phyloP scores from a whole-genome alignment of 768 basidiomycete genomes.

The Amanita exitialis region DNA sequence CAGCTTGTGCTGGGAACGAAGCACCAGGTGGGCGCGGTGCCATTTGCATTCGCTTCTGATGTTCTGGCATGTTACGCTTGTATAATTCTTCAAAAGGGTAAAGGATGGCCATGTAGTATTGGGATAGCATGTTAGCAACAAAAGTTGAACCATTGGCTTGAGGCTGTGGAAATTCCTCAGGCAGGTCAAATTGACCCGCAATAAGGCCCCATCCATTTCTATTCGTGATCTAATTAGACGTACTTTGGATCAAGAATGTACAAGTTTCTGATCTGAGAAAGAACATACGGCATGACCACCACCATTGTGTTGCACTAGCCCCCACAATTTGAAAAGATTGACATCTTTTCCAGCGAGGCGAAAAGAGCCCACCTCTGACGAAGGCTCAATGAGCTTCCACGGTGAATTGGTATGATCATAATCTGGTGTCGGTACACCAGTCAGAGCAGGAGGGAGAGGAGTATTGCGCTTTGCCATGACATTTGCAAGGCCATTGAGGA shows the following conservation, averaged over 20 bases:
- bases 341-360: slow-evolving; percentile 66
- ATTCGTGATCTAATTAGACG: slow-evolving; percentile 29
- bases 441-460: slow-evolving; percentile 72
- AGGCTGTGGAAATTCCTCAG: slow-evolving; percentile 40
- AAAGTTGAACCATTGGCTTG: slow-evolving; percentile 36
- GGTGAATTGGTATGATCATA: slow-evolving; percentile 56
- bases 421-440: slow-evolving; percentile 43
- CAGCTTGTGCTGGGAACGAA: slow-evolving; percentile 14
- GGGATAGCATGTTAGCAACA: slow-evolving; percentile 40
- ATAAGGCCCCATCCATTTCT: slow-evolving; percentile 49
- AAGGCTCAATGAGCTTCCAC: slow-evolving; percentile 59
- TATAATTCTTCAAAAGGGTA: slow-evolving; percentile 67
- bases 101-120: slow-evolving; percentile 54
- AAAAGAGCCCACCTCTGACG: slow-evolving; percentile 52
- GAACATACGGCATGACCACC: slow-evolving; percentile 50
- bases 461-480: slow-evolving; percentile 44
- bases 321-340: slow-evolving; percentile 70
- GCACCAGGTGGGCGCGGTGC: slow-evolving; percentile 28
- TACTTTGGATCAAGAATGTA: slow-evolving; percentile 10
- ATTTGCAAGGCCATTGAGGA: slow-evolving; percentile 49
- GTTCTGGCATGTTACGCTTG: slow-evolving; percentile 49
- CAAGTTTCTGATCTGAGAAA: slow-evolving; percentile 3
- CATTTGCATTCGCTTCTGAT: slow-evolving; percentile 45
- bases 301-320: slow-evolving; percentile 46
- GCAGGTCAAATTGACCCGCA: slow-evolving; percentile 48